These are phyloP conservation scores for Rauvolfia tetraphylla DNA, from an alignment of 257 asterid species.

Conservation along the genomic window DNA sequence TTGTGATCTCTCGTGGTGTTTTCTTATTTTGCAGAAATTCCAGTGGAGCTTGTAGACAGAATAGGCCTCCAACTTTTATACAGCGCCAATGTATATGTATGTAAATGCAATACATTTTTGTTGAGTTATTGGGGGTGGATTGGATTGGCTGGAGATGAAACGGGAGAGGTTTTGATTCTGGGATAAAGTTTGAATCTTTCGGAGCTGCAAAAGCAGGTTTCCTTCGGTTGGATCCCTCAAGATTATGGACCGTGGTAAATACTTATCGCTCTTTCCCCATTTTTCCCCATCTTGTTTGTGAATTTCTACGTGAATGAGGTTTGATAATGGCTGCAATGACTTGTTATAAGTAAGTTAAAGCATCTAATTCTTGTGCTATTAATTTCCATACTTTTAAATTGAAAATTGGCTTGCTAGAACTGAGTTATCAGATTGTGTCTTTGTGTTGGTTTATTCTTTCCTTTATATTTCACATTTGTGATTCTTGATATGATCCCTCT, in stretches of 20 bases:
- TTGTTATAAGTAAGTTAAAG: not conserved
- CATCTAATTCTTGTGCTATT: not conserved
- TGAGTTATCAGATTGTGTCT: not conserved
- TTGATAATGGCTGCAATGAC: not conserved
- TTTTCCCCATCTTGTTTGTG: not conserved
- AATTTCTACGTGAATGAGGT: not conserved
- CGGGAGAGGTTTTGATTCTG: constrained; percentile 15
- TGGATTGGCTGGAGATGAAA: constrained; percentile 7
- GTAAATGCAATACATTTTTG: not conserved
- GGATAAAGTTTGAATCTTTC: constrained; percentile 19
- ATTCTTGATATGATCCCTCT: not conserved
- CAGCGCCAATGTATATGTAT: constrained; percentile 16
- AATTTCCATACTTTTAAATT: not conserved
- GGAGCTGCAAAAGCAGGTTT: constrained; percentile 19
- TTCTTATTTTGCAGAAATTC: constrained; percentile 16
- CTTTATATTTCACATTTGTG: not conserved
- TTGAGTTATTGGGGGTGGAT: constrained; percentile 11
- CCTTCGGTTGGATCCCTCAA: constrained; percentile 20
- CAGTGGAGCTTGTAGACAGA: constrained; percentile 24
- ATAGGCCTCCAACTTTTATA: constrained; percentile 21
- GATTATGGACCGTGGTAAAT: constrained; percentile 35
- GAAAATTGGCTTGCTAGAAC: not conserved
- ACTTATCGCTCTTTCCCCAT: not conserved
- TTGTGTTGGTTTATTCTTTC: not conserved
- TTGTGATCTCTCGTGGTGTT: constrained; percentile 14